Evolutionary conservation across 768 basidiomycete genomes (phyloP).

Genomic region (Tricholoma hemisulphureum): DNA sequence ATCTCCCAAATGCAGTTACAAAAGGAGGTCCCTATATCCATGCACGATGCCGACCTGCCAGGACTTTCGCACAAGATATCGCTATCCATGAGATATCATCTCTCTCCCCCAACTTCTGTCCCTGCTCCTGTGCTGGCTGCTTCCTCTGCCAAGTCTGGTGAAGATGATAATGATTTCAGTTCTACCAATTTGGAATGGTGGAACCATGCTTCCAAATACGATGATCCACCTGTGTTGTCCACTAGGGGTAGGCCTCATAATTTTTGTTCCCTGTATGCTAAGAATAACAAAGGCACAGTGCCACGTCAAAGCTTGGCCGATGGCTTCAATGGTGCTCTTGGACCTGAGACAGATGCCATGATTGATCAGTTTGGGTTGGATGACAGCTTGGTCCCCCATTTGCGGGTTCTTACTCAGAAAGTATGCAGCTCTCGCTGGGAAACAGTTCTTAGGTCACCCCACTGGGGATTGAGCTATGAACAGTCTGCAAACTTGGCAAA

Average conservation of each 20-base stretch:
- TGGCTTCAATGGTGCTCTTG: constrained; percentile 3
- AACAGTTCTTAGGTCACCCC: not conserved
- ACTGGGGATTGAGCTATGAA: constrained; percentile 10
- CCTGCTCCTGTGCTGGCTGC: not conserved
- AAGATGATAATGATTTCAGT: not conserved
- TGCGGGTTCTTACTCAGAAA: not conserved
- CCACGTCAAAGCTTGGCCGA: not conserved
- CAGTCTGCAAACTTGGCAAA: constrained; percentile 6
- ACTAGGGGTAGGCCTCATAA: not conserved
- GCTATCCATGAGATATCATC: not conserved
- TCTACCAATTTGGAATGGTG: not conserved
- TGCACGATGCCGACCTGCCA: constrained; percentile 1
- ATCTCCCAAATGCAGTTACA: constrained; percentile 4
- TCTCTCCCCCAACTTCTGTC: not conserved
- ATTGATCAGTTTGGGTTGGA: constrained; percentile 3
- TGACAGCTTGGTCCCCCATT: not conserved
- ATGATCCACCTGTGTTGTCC: not conserved
- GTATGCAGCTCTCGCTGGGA: constrained; percentile 7
- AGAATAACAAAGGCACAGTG: not conserved
- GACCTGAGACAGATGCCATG: not conserved
- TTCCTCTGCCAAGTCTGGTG: not conserved
- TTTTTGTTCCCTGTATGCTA: not conserved
- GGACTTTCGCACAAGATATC: constrained; percentile 5
- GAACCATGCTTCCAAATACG: not conserved
- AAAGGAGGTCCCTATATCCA: constrained; percentile 6